These are phyloP conservation scores for Saccharomycopsis capsularis DNA, from an alignment of 805 yeast species.

Conservation along the genomic window DNA sequence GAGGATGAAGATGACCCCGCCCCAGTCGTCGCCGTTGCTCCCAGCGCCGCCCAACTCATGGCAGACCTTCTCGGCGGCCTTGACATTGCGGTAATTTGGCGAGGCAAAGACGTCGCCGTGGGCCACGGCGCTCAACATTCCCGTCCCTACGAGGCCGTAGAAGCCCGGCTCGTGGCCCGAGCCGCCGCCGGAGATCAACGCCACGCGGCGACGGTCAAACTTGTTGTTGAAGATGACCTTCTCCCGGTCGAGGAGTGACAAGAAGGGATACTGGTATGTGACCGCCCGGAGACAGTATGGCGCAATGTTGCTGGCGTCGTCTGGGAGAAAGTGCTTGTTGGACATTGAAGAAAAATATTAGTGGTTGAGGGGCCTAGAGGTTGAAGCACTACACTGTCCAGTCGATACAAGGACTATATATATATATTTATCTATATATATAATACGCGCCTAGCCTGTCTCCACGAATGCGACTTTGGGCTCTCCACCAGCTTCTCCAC, in stretches of 20 bases:
- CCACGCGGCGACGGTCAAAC: conserved; percentile 25
- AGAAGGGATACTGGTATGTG: conserved; percentile 32
- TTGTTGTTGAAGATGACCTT: conserved; percentile 33
- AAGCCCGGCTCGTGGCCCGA: conserved; percentile 40
- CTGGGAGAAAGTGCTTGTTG: conserved; percentile 38
- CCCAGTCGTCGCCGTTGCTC: conserved; percentile 7
- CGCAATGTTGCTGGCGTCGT: conserved; percentile 30
- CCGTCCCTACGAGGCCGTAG: conserved; percentile 35
- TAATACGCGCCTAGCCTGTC: too few relatives aligned
- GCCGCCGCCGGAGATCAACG: conserved; percentile 37
- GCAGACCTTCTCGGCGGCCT: conserved; percentile 24
- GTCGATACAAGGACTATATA: too few relatives aligned
- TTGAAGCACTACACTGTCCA: too few relatives aligned
- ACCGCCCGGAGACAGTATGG: conserved; percentile 34
- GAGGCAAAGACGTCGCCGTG: conserved; percentile 39
- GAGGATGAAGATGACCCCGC: conserved; percentile 43
- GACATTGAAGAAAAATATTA: conserved; percentile 26
- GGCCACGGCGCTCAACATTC: conserved; percentile 35
- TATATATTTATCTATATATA: too few relatives aligned
- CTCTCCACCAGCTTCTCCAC: not conserved
- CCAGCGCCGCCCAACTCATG: not conserved
- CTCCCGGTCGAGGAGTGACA: conserved; percentile 33
- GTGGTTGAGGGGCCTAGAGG: too few relatives aligned
- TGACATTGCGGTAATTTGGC: conserved; percentile 34
- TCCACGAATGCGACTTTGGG: too few relatives aligned